Conservation (phyloP, 2,329 filamentous ascomycete species). For the Helminthosporium solani region DNA sequence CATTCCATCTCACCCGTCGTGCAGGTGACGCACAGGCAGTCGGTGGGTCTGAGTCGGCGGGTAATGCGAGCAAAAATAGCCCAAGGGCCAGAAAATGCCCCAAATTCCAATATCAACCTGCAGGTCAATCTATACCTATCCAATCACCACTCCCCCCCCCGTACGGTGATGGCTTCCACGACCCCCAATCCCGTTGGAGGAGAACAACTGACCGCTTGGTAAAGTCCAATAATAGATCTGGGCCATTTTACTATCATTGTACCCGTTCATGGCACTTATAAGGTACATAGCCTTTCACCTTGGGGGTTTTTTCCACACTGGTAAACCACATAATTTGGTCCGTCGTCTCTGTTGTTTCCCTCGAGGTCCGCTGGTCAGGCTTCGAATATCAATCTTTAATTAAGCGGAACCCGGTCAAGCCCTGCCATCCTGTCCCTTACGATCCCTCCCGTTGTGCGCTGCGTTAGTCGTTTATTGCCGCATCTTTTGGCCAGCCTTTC, state of each 20-base stretch:
- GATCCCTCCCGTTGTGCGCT: conserved; percentile 43
- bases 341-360: conserved; percentile 28
- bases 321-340: conserved; percentile 52
- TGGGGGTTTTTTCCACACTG: conserved; percentile 32
- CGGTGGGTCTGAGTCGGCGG: conserved; percentile 26
- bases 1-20: neutral
- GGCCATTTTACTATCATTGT: conserved; percentile 44
- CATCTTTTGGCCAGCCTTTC: conserved; percentile 43
- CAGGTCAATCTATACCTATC: conserved; percentile 25
- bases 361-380: conserved; percentile 52
- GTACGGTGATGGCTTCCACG: conserved; percentile 30
- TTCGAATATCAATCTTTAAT: conserved; percentile 51
- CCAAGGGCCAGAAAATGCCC: conserved; percentile 34
- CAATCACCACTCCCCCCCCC: conserved; percentile 29
- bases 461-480: conserved; percentile 45
- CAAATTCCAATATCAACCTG: conserved; percentile 35
- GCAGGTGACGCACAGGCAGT: conserved; percentile 5
- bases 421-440: conserved; percentile 46
- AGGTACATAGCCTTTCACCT: conserved; percentile 44
- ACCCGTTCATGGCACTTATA: conserved; percentile 47
- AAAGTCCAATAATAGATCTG: conserved; percentile 52
- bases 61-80: conserved; percentile 45
- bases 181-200: conserved; percentile 31
- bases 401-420: conserved; percentile 45
- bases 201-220: conserved; percentile 25